phyloP scores from a whole-genome alignment of 2,329 filamentous ascomycete species.

The Thielaviopsis euricoi region DNA sequence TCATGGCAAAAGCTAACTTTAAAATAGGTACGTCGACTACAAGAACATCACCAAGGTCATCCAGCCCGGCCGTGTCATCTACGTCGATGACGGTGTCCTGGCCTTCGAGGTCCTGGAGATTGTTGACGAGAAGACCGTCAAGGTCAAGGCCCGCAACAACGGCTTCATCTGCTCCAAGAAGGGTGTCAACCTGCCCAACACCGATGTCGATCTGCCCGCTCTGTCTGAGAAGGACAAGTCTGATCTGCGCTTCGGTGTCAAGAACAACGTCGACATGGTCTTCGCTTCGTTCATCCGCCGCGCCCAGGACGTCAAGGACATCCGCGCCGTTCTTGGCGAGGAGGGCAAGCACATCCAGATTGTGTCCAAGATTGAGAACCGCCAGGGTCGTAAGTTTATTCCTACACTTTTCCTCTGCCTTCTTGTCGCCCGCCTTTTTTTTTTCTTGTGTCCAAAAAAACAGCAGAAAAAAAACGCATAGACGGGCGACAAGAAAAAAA shows the following conservation, averaged over 20 bases:
- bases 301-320: conserved; percentile 80
- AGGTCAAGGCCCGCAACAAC: conserved; percentile 83
- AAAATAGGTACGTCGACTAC: conserved; percentile 79
- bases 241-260: conserved; percentile 87
- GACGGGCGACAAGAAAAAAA: not conserved
- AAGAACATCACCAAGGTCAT: conserved; percentile 99
- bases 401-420: not conserved
- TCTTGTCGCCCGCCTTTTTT: not conserved
- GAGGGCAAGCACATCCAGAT: conserved; percentile 96
- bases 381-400: conserved; percentile 53
- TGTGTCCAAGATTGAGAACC: conserved; percentile 99
- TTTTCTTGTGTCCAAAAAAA: not conserved
- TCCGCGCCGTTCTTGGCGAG: conserved; percentile 78
- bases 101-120: conserved; percentile 87
- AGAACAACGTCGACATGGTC: conserved; percentile 98
- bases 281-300: conserved; percentile 97
- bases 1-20: not conserved
- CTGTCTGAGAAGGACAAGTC: conserved; percentile 96
- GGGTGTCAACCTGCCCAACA: conserved; percentile 98
- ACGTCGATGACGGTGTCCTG: conserved; percentile 95
- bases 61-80: conserved; percentile 76
- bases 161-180: conserved; percentile 98
- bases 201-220: conserved; percentile 92
- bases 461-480: no score
- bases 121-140: conserved; percentile 75